phyloP scores from a whole-genome alignment of 139 green algal species.

The Chlorokybus atmophyticus region DNA sequence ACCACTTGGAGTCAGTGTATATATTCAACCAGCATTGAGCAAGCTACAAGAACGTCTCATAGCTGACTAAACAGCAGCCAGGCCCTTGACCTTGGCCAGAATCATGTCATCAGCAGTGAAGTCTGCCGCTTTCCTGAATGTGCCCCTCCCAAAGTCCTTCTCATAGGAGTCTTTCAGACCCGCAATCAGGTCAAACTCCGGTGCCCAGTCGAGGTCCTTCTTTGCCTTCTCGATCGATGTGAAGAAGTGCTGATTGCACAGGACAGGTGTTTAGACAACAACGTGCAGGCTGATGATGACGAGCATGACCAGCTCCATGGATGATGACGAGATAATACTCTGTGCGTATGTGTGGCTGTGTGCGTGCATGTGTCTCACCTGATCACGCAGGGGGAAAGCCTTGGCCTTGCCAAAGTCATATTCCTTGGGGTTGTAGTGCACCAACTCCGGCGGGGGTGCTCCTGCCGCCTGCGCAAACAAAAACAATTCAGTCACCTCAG shows the following conservation, averaged over 20 bases:
- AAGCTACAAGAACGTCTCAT: too few relatives aligned
- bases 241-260: constrained; percentile 99
- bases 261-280: too few relatives aligned
- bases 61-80: too few relatives aligned
- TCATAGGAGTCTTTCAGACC: constrained; percentile 76
- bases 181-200: constrained; percentile 75
- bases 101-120: constrained; percentile 86
- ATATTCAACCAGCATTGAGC: too few relatives aligned
- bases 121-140: constrained; percentile 76
- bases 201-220: constrained; percentile 73
- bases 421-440: constrained; percentile 92
- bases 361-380: too few relatives aligned
- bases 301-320: too few relatives aligned
- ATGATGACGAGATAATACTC: too few relatives aligned
- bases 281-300: too few relatives aligned
- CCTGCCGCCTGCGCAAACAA: background rate
- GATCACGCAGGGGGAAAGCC: constrained; percentile 83
- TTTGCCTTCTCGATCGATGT: constrained; percentile 81
- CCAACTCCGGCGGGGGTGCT: constrained; percentile 63
- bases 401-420: constrained; percentile 87
- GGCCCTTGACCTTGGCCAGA: constrained; percentile 51
- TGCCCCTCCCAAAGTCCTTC: constrained; percentile 86
- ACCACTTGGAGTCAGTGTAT: too few relatives aligned
- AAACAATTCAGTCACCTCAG: too few relatives aligned
- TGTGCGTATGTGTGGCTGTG: too few relatives aligned